Evolutionary conservation across 2,329 filamentous ascomycete species (phyloP).

Genomic region (Fusarium multiceps): DNA sequence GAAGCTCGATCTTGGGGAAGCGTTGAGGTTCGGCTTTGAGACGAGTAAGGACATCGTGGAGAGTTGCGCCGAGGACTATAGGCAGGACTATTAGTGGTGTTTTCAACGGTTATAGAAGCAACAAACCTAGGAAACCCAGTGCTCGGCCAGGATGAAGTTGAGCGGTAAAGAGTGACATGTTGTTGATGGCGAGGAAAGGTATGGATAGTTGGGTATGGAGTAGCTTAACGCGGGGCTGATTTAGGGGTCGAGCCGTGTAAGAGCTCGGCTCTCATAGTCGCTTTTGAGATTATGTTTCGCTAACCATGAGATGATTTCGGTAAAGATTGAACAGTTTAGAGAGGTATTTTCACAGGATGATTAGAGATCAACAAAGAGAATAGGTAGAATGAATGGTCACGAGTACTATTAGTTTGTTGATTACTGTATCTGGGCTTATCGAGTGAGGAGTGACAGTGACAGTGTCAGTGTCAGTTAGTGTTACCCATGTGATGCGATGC

Average conservation of each 20-base stretch:
- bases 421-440: slow-evolving; percentile 6
- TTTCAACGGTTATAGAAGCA: slow-evolving; percentile 7
- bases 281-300: slow-evolving; percentile 2
- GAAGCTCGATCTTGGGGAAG: slow-evolving; percentile 85
- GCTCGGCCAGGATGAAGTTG: slow-evolving; percentile 75
- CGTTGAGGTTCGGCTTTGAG: slow-evolving; percentile 87
- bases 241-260: slow-evolving; percentile 36
- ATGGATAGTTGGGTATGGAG: slow-evolving; percentile 1
- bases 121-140: slow-evolving; percentile 68
- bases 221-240: slow-evolving; percentile 34
- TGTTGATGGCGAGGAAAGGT: slow-evolving; percentile 18
- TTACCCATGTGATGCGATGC: slow-evolving; percentile 37
- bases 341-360: not conserved
- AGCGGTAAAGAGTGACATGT: slow-evolving; percentile 65
- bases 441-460: slow-evolving; percentile 34
- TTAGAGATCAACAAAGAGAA: not conserved
- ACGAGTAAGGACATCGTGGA: slow-evolving; percentile 88
- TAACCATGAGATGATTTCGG: slow-evolving; percentile 20
- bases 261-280: slow-evolving; percentile 30
- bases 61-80: slow-evolving; percentile 85
- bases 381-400: slow-evolving; percentile 22
- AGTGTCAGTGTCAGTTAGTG: not conserved
- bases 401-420: slow-evolving; percentile 13
- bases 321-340: not conserved
- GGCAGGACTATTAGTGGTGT: not conserved